Percentiles rank a stretch among this genome's conserved stretches.
These are phyloP conservation scores for Rhizoclosmatium globosum DNA, from an alignment of 192 early-diverging fungal species.

Conservation along the genomic window DNA sequence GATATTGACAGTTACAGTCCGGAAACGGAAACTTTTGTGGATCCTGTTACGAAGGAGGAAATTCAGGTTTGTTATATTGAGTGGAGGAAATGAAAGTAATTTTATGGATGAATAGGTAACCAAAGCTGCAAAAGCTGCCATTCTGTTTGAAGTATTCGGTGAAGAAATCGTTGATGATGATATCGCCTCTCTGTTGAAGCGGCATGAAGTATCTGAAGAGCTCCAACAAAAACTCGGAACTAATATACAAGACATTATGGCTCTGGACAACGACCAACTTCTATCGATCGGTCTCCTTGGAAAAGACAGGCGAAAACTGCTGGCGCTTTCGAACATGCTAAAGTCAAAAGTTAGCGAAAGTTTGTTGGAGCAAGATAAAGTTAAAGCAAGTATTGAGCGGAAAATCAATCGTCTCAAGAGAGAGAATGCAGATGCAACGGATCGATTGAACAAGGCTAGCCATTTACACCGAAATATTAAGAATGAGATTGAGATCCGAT, in stretches of 20 bases:
- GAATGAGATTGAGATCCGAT: conserved; percentile 2
- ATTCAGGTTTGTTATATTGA: neutral
- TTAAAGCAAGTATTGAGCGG: conserved; percentile 57
- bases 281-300: conserved; percentile 48
- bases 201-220: conserved; percentile 50
- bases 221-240: conserved; percentile 44
- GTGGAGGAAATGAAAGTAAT: too few relatives aligned
- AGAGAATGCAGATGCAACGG: conserved; percentile 36
- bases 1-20: conserved; percentile 44
- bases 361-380: conserved; percentile 53
- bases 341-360: conserved; percentile 57
- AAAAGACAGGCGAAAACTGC: conserved; percentile 53
- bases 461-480: neutral
- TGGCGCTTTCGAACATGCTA: conserved; percentile 57
- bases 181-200: conserved; percentile 45
- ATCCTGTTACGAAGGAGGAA: conserved; percentile 29
- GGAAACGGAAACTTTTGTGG: conserved; percentile 31
- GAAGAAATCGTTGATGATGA: conserved; percentile 43
- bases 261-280: conserved; percentile 46
- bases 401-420: conserved; percentile 51
- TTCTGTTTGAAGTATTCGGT: conserved; percentile 52
- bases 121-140: conserved; percentile 36
- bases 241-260: conserved; percentile 47
- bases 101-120: conserved; percentile 29
- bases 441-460: conserved; percentile 21